Evolutionary conservation across 176 grass and related monocot species (phyloP).

Genomic region (Oryza meyeriana): DNA sequence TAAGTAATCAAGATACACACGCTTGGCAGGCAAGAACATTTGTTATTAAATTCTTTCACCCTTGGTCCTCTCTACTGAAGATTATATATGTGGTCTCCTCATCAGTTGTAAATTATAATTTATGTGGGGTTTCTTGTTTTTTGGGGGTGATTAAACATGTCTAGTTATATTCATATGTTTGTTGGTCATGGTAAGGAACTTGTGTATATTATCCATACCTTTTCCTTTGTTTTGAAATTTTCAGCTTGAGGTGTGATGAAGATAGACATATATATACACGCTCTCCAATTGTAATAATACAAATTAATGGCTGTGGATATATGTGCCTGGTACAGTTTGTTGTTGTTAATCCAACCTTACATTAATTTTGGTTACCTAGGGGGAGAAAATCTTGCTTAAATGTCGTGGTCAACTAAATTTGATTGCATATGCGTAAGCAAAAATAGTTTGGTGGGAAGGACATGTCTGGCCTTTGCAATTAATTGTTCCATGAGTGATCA

Average conservation of each 20-base stretch:
- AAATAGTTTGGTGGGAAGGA: neutral
- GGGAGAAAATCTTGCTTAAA: neutral
- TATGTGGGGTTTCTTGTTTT: constrained; percentile 35
- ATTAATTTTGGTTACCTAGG: neutral
- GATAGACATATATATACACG: neutral
- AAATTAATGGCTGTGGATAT: neutral
- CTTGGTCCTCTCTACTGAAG: constrained; percentile 25
- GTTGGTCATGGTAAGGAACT: constrained; percentile 35
- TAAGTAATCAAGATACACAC: constrained; percentile 29
- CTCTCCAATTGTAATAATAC: neutral
- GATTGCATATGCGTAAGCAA: neutral
- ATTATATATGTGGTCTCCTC: constrained; percentile 7
- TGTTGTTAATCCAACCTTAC: neutral
- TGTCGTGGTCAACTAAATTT: neutral
- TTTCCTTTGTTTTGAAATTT: neutral
- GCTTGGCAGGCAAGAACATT: constrained; percentile 56
- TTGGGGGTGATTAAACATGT: constrained; percentile 49
- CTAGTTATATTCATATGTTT: constrained; percentile 61
- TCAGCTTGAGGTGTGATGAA: constrained; percentile 36
- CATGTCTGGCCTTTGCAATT: neutral
- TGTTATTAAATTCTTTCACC: constrained; percentile 63
- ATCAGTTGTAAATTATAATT: constrained; percentile 17
- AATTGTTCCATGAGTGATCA: neutral
- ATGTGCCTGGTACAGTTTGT: neutral
- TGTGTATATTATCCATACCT: constrained; percentile 32